phyloP scores from a whole-genome alignment of 108 stramenopile genomes.

The Cyclotella baltica region DNA sequence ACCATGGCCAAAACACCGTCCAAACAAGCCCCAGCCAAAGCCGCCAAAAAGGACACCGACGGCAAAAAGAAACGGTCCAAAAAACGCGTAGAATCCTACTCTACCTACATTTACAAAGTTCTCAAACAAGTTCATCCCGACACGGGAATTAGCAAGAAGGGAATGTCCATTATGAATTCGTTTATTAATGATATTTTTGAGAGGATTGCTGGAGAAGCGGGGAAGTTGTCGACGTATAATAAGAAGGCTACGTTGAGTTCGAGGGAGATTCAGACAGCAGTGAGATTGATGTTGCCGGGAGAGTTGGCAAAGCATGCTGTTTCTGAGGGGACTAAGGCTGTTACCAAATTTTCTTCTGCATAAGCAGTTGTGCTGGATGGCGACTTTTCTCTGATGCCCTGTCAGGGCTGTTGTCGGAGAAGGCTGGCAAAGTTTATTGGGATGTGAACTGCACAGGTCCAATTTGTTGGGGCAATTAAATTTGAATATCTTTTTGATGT shows the following conservation, averaged over 20 bases:
- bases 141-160: slow-evolving; percentile 10
- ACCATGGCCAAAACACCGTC: slow-evolving; percentile 13
- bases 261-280: slow-evolving; percentile 93
- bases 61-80: slow-evolving; percentile 56
- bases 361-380: not conserved
- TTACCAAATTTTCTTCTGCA: slow-evolving; percentile 3
- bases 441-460: too few species aligned
- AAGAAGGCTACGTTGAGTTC: slow-evolving; percentile 93
- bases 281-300: slow-evolving; percentile 19
- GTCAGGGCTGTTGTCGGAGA: too few species aligned
- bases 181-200: too few species aligned
- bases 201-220: slow-evolving; percentile 90
- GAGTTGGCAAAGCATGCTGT: slow-evolving; percentile 6
- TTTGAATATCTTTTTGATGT: too few species aligned
- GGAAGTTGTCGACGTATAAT: too few species aligned
- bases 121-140: slow-evolving; percentile 11
- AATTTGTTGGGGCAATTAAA: too few species aligned
- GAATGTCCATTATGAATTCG: slow-evolving; percentile 14
- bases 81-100: slow-evolving; percentile 62
- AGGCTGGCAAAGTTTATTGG: too few species aligned
- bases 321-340: too few species aligned
- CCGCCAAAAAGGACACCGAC: slow-evolving; percentile 10
- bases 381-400: too few species aligned
- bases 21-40: slow-evolving; percentile 9
- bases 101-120: slow-evolving; percentile 11